Percentiles rank a stretch among this genome's conserved stretches.
These are phyloP conservation scores for Aethionema arabicum DNA, from an alignment of 345 rosid species.

Conservation along the genomic window DNA sequence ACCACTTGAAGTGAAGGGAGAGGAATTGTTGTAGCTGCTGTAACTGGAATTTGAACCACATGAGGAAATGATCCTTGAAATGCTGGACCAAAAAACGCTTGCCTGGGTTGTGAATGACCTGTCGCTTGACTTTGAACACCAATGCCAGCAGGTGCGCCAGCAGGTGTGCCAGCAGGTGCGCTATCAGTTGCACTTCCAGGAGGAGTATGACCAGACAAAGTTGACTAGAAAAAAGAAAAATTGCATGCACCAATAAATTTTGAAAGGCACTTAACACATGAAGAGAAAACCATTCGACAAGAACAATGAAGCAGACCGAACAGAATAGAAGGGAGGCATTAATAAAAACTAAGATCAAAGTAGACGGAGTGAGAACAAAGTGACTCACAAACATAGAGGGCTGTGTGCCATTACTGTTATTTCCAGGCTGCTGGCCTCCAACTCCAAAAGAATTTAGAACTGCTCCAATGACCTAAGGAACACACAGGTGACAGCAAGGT, in stretches of 20 bases:
- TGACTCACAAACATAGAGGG: conserved; percentile 52
- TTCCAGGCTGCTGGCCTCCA: conserved; percentile 52
- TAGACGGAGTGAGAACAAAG: conserved; percentile 4
- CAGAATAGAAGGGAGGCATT: conserved; percentile 7
- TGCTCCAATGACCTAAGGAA: conserved; percentile 73
- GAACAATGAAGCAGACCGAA: not conserved
- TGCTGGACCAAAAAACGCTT: conserved; percentile 48
- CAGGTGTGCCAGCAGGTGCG: conserved; percentile 30
- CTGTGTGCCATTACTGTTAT: conserved; percentile 44
- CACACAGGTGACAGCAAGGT: conserved; percentile 9
- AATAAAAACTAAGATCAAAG: not conserved
- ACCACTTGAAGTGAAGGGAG: conserved; percentile 71
- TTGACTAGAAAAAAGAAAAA: conserved; percentile 41
- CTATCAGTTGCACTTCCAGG: conserved; percentile 56
- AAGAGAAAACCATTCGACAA: not conserved
- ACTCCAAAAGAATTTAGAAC: conserved; percentile 81
- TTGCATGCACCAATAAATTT: conserved; percentile 13
- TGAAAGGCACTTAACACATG: conserved; percentile 3
- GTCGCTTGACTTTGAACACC: conserved; percentile 53
- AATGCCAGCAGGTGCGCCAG: conserved; percentile 36
- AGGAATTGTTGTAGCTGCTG: conserved; percentile 51
- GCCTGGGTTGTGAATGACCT: conserved; percentile 53
- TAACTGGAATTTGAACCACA: conserved; percentile 61
- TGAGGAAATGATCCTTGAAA: conserved; percentile 53
- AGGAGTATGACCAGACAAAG: conserved; percentile 45